These are phyloP conservation scores for Brachypodium distachyon DNA, from an alignment of 202 grass and related monocot genomes.

Conservation along the genomic window DNA sequence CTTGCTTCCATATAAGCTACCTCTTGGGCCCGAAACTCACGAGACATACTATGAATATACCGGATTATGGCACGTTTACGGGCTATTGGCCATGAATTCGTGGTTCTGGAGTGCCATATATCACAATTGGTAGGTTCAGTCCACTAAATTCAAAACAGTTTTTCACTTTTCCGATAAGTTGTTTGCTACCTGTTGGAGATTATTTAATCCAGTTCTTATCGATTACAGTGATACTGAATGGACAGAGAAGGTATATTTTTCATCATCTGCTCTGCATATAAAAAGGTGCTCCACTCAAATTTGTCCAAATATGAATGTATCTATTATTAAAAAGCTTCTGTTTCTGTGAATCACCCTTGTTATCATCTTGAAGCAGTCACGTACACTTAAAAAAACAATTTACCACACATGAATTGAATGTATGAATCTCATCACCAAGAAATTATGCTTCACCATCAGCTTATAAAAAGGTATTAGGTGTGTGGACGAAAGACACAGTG, in stretches of 20 bases:
- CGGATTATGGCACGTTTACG: conserved; percentile 77
- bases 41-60: conserved; percentile 91
- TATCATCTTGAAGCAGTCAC: no score
- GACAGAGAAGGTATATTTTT: conserved; percentile 68
- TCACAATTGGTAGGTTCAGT: conserved; percentile 61
- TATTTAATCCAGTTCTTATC: neutral
- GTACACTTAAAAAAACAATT: no score
- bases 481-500: no score
- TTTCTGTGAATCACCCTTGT: no score
- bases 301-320: no score
- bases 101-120: conserved; percentile 97
- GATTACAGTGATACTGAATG: conserved; percentile 64
- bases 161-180: neutral
- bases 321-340: no score
- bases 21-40: conserved; percentile 52
- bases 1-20: conserved; percentile 69
- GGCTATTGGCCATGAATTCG: conserved; percentile 77
- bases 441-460: no score
- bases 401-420: no score
- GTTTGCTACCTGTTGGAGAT: neutral
- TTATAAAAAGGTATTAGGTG: no score
- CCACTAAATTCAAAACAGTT: neutral
- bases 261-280: conserved; percentile 59
- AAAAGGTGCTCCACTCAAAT: no score
- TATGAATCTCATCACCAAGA: no score